These are phyloP conservation scores for Eremochloa ophiuroides DNA, from an alignment of 176 grass and related monocot genomes.

Conservation along the genomic window DNA sequence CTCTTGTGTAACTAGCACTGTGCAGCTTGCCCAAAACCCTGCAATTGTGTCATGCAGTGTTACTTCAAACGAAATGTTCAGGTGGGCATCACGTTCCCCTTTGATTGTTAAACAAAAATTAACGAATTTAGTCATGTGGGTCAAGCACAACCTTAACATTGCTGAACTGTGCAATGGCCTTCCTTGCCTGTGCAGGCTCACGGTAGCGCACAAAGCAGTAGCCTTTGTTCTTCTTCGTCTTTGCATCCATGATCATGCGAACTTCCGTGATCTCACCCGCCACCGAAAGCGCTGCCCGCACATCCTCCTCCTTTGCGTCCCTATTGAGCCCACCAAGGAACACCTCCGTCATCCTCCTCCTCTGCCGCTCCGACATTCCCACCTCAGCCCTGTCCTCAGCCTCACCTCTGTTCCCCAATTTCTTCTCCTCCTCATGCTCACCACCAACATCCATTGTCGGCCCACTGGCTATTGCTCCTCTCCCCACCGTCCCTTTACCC, in stretches of 20 bases:
- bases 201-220: conserved; percentile 63
- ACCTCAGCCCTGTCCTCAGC: neutral
- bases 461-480: neutral
- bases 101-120: neutral
- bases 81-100: neutral
- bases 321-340: conserved; percentile 64
- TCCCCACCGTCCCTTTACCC: neutral
- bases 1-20: neutral
- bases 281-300: conserved; percentile 36
- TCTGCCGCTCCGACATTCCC: conserved; percentile 41
- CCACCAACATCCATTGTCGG: neutral
- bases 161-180: conserved; percentile 47
- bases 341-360: conserved; percentile 49
- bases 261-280: conserved; percentile 53
- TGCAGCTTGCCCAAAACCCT: neutral
- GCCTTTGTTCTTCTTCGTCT: conserved; percentile 52
- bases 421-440: neutral
- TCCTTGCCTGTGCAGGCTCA: conserved; percentile 50
- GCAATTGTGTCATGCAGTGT: neutral
- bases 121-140: neutral
- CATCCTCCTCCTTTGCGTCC: conserved; percentile 48
- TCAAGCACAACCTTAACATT: conserved; percentile 58
- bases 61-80: neutral
- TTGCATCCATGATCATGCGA: conserved; percentile 48
- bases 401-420: neutral